Conservation (phyloP, 805 yeast genomes). For the Yarrowia sp. region DNA sequence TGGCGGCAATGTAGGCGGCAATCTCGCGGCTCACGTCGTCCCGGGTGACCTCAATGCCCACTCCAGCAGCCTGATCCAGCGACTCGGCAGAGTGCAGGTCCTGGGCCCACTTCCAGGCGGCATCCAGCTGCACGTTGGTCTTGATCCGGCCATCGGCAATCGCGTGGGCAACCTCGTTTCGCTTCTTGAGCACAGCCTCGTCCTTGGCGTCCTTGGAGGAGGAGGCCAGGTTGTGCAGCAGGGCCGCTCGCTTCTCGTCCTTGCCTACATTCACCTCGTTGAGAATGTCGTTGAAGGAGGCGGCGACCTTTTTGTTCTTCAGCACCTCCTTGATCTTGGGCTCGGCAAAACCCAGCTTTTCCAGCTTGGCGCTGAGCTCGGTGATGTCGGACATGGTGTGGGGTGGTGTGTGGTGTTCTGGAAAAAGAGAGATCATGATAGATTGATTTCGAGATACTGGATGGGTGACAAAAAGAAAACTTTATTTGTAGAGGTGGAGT, state of each 20-base stretch:
- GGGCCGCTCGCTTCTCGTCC: conserved; percentile 66
- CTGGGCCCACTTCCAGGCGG: conserved; percentile 78
- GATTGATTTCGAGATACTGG: neutral
- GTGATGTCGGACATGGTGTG: conserved; percentile 18
- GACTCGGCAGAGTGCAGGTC: conserved; percentile 52
- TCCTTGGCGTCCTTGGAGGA: conserved; percentile 64
- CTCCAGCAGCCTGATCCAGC: conserved; percentile 68
- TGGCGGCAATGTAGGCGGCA: conserved; percentile 61
- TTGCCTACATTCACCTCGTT: conserved; percentile 54
- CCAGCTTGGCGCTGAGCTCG: conserved; percentile 41
- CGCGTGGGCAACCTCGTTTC: conserved; percentile 63
- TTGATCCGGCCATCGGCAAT: conserved; percentile 69
- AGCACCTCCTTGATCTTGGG: conserved; percentile 75
- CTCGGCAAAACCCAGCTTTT: conserved; percentile 44
- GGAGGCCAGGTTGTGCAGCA: conserved; percentile 80
- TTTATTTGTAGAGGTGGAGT: neutral
- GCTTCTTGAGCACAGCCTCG: conserved; percentile 53
- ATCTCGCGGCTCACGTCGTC: conserved; percentile 69
- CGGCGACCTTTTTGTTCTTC: conserved; percentile 85
- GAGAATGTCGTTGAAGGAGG: conserved; percentile 68
- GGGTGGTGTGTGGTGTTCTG: neutral
- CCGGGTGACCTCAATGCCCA: conserved; percentile 76
- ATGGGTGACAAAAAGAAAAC: conserved; percentile 20
- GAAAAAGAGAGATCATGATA: conserved; percentile 6
- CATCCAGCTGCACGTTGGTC: conserved; percentile 72